These are phyloP conservation scores for Aspergillus nidulans DNA, from an alignment of 495 filamentous ascomycete genomes.

Conservation along the genomic window DNA sequence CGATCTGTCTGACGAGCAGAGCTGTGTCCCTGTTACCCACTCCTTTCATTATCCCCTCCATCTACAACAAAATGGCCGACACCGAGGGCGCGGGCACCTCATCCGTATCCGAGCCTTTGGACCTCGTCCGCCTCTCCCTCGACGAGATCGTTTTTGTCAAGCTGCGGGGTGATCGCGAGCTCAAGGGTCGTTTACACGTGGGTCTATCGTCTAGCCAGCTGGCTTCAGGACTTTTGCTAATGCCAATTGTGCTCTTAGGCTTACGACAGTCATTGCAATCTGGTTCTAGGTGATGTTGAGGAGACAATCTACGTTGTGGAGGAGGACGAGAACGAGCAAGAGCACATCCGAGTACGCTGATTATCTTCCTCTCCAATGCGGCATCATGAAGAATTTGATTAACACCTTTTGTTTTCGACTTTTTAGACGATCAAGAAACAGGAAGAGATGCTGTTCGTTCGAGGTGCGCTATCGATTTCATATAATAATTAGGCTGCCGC, in stretches of 20 bases:
- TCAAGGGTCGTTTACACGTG: conserved; percentile 93
- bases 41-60: not conserved
- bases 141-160: conserved; percentile 98
- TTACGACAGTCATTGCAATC: conserved; percentile 97
- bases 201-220: conserved; percentile 21
- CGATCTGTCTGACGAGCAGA: not conserved
- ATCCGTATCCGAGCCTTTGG: conserved; percentile 81
- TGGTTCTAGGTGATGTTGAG: conserved; percentile 95
- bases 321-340: conserved; percentile 80
- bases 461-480: conserved; percentile 57
- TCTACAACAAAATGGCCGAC: conserved; percentile 59
- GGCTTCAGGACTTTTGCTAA: not conserved
- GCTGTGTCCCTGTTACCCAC: not conserved
- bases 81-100: conserved; percentile 57
- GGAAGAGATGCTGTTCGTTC: conserved; percentile 98
- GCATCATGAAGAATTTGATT: conserved; percentile 1
- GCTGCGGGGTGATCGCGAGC: conserved; percentile 87
- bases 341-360: conserved; percentile 57
- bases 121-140: conserved; percentile 87
- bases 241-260: conserved; percentile 54
- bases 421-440: conserved; percentile 86
- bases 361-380: not conserved
- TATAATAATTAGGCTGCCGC: not conserved
- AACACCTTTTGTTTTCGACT: conserved; percentile 3
- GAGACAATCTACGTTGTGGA: conserved; percentile 91